Evolutionary conservation across 2,329 filamentous ascomycete genomes (phyloP), one percentile per base, ranked within the genome.

Genomic region (Atkinsonella hypoxylon): DNA sequence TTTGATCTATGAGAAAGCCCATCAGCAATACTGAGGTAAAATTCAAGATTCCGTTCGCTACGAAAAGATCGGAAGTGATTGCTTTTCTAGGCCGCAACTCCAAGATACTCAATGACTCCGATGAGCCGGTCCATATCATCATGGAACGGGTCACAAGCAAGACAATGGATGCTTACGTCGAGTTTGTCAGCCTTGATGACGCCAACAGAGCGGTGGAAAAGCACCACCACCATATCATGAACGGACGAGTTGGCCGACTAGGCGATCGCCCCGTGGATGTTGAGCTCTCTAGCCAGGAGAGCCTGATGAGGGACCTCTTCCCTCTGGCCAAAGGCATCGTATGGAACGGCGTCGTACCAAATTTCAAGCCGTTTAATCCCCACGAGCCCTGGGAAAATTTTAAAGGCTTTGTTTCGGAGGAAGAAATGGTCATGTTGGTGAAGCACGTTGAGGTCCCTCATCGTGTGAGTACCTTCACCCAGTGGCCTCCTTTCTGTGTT

Each of bases 101-200:
- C 20, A 74, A 71, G 51, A 71, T 82, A 34, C 61, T 80, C 45
- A 74, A 71, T 31, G 78, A 81, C 52, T 61, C 59, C 2, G 69
- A 77, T 6, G 78, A 81, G 57, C 74, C 77, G 0, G 68, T 83
- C 8, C 79, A 82, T 53, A 81, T 82, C 55, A 78, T 82, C 56
- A 82, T 82, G 78, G 79, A 82, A 50, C 73, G 78, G n/a, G 70
- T 74, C 20, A 78, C 77, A 3, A 74, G 74, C 59, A 82, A 82
- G 70, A 82, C 79, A 0, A 74, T 79, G 62, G 79, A 82, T 53
- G 76, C 74, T 4, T 83, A 75, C 53, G 73, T 81, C 41, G 79
- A 82, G 62, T 81, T 82, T 52, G 59, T 70, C 20, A 73, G 64
- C 26, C 64, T 75, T 4, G 62, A 73, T 6, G 78, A 79, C 51